phyloP scores from a whole-genome alignment of 495 filamentous ascomycete species.

The Penicillium samsonianum region DNA sequence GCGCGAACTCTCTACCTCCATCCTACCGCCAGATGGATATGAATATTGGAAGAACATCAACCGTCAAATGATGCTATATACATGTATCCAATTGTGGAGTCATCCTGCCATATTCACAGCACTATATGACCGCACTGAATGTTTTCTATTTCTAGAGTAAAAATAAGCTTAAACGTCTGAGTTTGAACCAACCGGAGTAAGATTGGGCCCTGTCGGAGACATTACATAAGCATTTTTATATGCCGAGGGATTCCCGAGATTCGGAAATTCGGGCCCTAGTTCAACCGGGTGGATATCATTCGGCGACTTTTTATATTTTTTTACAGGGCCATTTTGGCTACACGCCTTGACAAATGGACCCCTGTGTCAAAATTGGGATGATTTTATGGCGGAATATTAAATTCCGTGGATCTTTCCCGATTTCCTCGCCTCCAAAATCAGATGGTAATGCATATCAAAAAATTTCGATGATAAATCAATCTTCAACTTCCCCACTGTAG shows the following conservation, averaged over 20 bases:
- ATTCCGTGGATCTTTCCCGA: neutral
- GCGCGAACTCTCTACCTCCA: conserved; percentile 6
- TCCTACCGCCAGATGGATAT: neutral
- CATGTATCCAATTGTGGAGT: neutral
- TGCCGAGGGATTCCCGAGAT: neutral
- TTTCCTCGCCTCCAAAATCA: neutral
- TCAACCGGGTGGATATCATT: conserved; percentile 13
- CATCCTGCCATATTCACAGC: neutral
- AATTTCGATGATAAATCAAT: conserved; percentile 13
- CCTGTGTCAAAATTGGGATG: neutral
- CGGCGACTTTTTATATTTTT: conserved; percentile 9
- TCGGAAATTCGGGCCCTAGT: neutral
- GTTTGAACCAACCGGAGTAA: neutral
- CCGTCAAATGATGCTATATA: neutral
- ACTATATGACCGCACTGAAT: no score
- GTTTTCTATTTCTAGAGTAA: neutral
- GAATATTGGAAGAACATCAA: neutral
- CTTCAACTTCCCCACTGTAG: conserved; percentile 3
- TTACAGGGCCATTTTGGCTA: neutral
- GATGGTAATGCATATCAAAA: neutral
- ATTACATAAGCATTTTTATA: neutral
- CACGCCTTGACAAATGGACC: neutral
- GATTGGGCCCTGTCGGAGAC: neutral
- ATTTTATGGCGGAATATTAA: neutral
- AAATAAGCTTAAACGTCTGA: neutral